Conservation (phyloP, 2,329 filamentous ascomycete genomes). For the Diplodia scrobiculata region DNA sequence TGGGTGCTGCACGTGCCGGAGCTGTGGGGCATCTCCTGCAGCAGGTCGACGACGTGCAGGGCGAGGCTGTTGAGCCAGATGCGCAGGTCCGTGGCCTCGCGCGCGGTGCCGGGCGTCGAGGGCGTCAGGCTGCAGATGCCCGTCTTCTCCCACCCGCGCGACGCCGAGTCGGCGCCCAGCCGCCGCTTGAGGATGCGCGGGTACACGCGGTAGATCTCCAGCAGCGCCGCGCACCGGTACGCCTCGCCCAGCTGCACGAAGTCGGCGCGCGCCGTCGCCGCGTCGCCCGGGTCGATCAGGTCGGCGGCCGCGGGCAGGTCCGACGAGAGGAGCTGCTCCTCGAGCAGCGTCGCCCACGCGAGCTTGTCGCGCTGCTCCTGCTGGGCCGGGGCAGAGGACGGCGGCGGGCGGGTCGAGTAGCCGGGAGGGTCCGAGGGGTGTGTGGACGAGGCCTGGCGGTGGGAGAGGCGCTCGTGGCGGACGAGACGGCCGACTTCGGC, state of each 20-base stretch:
- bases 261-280: conserved; percentile 56
- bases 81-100: conserved; percentile 39
- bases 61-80: conserved; percentile 56
- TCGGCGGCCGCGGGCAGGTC: conserved; percentile 52
- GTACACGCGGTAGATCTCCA: conserved; percentile 59
- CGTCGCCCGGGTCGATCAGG: conserved; percentile 56
- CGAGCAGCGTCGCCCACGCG: conserved; percentile 48
- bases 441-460: not conserved
- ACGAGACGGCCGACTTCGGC: conserved; percentile 52
- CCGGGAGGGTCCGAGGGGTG: not conserved
- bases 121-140: conserved; percentile 18
- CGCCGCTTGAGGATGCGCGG: conserved; percentile 54
- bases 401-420: conserved; percentile 6
- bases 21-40: conserved; percentile 55
- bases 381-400: conserved; percentile 23
- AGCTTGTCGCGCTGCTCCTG: conserved; percentile 41
- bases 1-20: conserved; percentile 59
- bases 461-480: conserved; percentile 40
- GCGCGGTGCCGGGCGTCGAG: conserved; percentile 34
- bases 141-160: conserved; percentile 22
- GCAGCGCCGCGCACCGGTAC: conserved; percentile 56
- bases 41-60: conserved; percentile 53
- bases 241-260: conserved; percentile 57
- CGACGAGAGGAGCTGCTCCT: conserved; percentile 52
- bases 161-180: conserved; percentile 35